phyloP scores from a whole-genome alignment of 2,329 filamentous ascomycete genomes.

The Colletotrichum orbiculare region DNA sequence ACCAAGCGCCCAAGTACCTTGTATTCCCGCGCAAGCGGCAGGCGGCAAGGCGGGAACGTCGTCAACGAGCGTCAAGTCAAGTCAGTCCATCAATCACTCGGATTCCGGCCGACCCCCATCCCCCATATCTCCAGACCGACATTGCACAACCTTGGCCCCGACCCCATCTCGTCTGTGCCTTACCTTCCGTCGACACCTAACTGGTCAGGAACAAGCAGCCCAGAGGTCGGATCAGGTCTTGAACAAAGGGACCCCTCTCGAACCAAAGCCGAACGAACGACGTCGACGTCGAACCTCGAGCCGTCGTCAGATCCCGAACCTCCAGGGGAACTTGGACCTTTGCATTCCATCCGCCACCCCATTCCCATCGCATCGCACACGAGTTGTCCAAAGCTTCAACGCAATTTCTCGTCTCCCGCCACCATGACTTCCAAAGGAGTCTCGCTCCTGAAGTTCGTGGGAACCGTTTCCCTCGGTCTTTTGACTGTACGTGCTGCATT shows the following conservation, averaged over 20 bases:
- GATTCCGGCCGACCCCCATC: conserved; percentile 21
- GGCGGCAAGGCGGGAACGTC: conserved; percentile 35
- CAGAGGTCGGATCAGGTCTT: conserved; percentile 20
- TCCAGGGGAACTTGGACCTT: conserved; percentile 17
- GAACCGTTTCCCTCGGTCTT: conserved; percentile 87
- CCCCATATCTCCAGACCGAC: conserved; percentile 1
- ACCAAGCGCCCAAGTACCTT: neutral
- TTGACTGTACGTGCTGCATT: conserved; percentile 75
- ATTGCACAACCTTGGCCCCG: neutral
- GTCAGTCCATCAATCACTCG: conserved; percentile 23
- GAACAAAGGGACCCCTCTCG: conserved; percentile 25
- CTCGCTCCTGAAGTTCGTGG: conserved; percentile 89
- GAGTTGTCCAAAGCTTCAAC: neutral
- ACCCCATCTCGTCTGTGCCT: conserved; percentile 8
- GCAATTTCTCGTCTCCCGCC: conserved; percentile 20
- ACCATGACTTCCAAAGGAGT: conserved; percentile 76
- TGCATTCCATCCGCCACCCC: conserved; percentile 6
- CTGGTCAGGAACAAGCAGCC: conserved; percentile 17
- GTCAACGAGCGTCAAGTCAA: conserved; percentile 22
- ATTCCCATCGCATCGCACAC: neutral
- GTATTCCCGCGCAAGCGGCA: conserved; percentile 33
- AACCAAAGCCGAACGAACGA: conserved; percentile 19
- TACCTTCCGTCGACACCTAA: conserved; percentile 11
- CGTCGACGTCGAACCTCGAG: neutral
- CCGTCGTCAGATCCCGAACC: conserved; percentile 20